Conservation (phyloP, 1,284 basidiomycete genomes). For the Cryptococcus sp. region DNA sequence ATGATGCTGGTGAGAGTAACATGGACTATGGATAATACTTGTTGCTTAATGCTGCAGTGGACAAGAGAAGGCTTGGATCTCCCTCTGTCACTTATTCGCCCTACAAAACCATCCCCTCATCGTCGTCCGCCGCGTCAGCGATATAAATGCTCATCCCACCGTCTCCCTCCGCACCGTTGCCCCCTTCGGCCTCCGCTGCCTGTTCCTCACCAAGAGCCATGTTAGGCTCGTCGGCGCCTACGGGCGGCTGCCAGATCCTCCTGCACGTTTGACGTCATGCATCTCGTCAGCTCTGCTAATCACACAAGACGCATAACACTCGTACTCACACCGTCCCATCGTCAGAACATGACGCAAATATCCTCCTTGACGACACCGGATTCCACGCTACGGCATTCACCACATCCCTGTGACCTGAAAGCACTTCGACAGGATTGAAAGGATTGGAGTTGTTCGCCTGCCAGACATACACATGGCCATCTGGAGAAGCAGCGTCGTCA, state of each 20-base stretch:
- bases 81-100: too few species aligned
- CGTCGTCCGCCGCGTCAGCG: slow-evolving; percentile 16
- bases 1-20: too few species aligned
- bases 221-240: slow-evolving; percentile 3
- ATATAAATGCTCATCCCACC: slow-evolving; percentile 31
- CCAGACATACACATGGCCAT: slow-evolving; percentile 92
- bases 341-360: slow-evolving; percentile 93
- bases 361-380: slow-evolving; percentile 69
- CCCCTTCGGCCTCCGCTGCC: neutral
- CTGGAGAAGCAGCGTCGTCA: slow-evolving; percentile 56
- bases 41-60: too few species aligned
- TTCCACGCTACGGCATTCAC: slow-evolving; percentile 99
- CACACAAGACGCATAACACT: neutral
- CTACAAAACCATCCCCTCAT: slow-evolving; percentile 8
- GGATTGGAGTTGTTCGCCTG: slow-evolving; percentile 79
- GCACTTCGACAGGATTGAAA: slow-evolving; percentile 76
- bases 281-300: neutral
- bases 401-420: slow-evolving; percentile 80
- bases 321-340: slow-evolving; percentile 66
- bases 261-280: slow-evolving; percentile 8
- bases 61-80: too few species aligned
- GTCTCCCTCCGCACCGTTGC: neutral
- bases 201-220: neutral
- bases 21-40: too few species aligned
- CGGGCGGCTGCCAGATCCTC: slow-evolving; percentile 36